Evolutionary conservation across 495 filamentous ascomycete genomes (phyloP).

Genomic region (Trypethelium eluteriae): DNA sequence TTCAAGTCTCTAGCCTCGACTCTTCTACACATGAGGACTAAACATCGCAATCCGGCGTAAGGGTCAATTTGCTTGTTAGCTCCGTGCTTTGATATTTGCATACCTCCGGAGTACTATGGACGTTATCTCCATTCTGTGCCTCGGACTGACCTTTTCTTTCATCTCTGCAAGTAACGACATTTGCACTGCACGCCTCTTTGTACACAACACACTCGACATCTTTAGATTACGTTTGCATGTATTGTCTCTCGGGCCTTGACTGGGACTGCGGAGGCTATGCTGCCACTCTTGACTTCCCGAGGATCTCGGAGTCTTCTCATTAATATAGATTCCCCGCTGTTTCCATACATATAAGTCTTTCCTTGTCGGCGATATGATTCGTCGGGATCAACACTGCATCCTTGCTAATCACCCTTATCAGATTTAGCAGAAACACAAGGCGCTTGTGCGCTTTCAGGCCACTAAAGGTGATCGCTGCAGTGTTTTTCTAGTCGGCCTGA

Average conservation of each 20-base stretch:
- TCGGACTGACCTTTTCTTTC: too few species aligned
- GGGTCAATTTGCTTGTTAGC: too few species aligned
- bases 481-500: not conserved
- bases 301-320: not conserved
- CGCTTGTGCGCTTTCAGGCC: not conserved
- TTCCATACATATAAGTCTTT: not conserved
- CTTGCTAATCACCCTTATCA: not conserved
- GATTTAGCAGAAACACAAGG: not conserved
- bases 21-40: too few species aligned
- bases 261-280: not conserved
- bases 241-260: not conserved
- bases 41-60: too few species aligned
- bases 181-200: too few species aligned
- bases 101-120: too few species aligned
- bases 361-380: not conserved
- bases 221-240: too few species aligned
- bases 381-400: not conserved
- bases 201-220: too few species aligned
- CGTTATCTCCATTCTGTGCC: too few species aligned
- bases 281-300: not conserved
- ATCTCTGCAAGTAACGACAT: too few species aligned
- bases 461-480: not conserved
- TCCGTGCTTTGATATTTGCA: too few species aligned
- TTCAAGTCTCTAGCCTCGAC: too few species aligned
- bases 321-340: not conserved